Percentiles rank a stretch among this genome's conserved stretches.
Conservation (phyloP, 768 basidiomycete species). For the Cubamyces sp. region DNA sequence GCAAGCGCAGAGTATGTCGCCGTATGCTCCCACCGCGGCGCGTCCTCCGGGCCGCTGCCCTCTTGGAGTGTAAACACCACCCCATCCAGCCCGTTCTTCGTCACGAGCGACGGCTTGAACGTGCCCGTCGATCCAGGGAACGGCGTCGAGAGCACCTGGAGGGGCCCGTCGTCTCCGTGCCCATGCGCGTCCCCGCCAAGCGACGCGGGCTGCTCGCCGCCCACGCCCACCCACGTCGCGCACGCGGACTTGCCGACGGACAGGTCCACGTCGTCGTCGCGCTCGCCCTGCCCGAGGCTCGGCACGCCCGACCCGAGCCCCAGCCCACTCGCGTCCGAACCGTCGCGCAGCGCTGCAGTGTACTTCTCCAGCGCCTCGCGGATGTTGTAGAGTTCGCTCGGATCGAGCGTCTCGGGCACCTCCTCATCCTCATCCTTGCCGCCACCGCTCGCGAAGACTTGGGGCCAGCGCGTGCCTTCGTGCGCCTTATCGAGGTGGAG, state of each 20-base stretch:
- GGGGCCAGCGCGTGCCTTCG: slow-evolving; percentile 83
- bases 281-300: slow-evolving; percentile 84
- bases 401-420: slow-evolving; percentile 88
- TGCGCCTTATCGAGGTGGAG: slow-evolving; percentile 87
- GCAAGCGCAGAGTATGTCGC: slow-evolving; percentile 89
- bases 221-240: slow-evolving; percentile 67
- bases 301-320: slow-evolving; percentile 74
- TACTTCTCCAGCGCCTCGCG: slow-evolving; percentile 87
- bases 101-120: slow-evolving; percentile 50
- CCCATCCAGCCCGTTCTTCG: slow-evolving; percentile 79
- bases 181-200: slow-evolving; percentile 24
- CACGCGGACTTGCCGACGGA: slow-evolving; percentile 67
- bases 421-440: slow-evolving; percentile 52
- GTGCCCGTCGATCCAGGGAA: slow-evolving; percentile 54
- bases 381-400: slow-evolving; percentile 78
- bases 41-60: slow-evolving; percentile 28
- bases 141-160: slow-evolving; percentile 68
- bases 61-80: slow-evolving; percentile 56
- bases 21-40: slow-evolving; percentile 65
- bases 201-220: slow-evolving; percentile 53
- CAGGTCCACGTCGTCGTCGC: slow-evolving; percentile 88
- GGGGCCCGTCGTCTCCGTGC: slow-evolving; percentile 40
- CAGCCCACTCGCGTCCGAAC: slow-evolving; percentile 62
- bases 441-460: slow-evolving; percentile 70
- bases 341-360: slow-evolving; percentile 62